Evolutionary conservation across 345 rosid genomes (phyloP).

Genomic region (Murraya koenigii): DNA sequence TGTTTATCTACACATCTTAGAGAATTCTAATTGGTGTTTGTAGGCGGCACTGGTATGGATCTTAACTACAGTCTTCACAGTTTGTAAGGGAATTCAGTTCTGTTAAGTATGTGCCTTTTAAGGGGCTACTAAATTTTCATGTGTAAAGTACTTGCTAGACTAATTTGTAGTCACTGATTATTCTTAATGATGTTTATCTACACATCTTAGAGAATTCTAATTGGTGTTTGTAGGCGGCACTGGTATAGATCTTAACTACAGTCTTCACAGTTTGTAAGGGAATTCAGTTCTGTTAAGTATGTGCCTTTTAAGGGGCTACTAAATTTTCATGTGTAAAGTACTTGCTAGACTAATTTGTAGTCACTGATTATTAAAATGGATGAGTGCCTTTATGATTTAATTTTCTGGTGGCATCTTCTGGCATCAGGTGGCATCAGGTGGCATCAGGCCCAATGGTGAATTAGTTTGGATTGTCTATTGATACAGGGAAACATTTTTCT

Average conservation of each 20-base stretch:
- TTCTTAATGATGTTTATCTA: too few species aligned
- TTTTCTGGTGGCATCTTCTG: neutral
- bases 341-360: neutral
- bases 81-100: neutral
- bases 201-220: too few species aligned
- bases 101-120: too few species aligned
- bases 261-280: neutral
- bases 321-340: too few species aligned
- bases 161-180: too few species aligned
- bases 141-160: too few species aligned
- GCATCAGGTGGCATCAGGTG: too few species aligned
- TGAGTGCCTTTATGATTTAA: too few species aligned
- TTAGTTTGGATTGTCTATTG: neutral
- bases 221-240: neutral
- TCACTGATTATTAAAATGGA: too few species aligned
- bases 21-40: neutral
- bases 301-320: too few species aligned
- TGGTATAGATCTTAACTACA: neutral
- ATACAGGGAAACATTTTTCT: neutral
- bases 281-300: neutral
- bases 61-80: neutral
- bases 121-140: too few species aligned
- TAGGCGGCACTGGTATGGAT: neutral
- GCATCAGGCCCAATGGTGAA: neutral
- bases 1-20: neutral